Conservation (phyloP, 306 rosid genomes). For the Fagus crenata region DNA sequence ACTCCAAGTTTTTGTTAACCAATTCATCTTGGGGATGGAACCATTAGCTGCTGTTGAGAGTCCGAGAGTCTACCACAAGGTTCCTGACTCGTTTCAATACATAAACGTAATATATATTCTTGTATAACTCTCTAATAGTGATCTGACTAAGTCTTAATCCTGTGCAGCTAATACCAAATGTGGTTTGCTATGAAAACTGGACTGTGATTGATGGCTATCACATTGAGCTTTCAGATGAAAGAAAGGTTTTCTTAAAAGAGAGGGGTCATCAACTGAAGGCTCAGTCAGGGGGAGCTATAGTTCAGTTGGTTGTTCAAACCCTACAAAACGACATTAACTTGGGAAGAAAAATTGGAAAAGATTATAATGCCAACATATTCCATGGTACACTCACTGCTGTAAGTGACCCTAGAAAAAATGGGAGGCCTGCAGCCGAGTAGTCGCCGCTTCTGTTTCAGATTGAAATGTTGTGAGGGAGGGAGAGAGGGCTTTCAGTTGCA, state of each 20-base stretch:
- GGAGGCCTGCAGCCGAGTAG: conserved; percentile 69
- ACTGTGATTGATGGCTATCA: conserved; percentile 59
- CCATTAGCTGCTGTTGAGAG: conserved; percentile 73
- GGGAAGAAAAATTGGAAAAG: conserved; percentile 40
- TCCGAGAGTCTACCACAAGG: conserved; percentile 79
- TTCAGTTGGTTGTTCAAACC: conserved; percentile 73
- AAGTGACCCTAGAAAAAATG: conserved; percentile 86
- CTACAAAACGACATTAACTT: conserved; percentile 27
- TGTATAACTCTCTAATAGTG: not conserved
- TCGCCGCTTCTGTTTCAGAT: conserved; percentile 9
- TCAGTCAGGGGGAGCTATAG: conserved; percentile 47
- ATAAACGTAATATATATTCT: not conserved
- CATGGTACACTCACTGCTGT: conserved; percentile 73
- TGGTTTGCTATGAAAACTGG: conserved; percentile 62
- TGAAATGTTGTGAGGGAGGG: conserved; percentile 1
- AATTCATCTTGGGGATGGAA: conserved; percentile 65
- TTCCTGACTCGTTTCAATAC: conserved; percentile 23
- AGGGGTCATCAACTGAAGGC: conserved; percentile 61
- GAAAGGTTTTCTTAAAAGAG: conserved; percentile 51
- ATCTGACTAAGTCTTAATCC: conserved; percentile 23
- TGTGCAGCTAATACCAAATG: conserved; percentile 77
- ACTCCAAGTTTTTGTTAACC: conserved; percentile 65
- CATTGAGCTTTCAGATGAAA: conserved; percentile 58
- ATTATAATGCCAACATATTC: conserved; percentile 19
- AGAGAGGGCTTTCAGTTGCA: not conserved